Conservation (phyloP, 306 rosid species). For the Gillenia trifoliata region DNA sequence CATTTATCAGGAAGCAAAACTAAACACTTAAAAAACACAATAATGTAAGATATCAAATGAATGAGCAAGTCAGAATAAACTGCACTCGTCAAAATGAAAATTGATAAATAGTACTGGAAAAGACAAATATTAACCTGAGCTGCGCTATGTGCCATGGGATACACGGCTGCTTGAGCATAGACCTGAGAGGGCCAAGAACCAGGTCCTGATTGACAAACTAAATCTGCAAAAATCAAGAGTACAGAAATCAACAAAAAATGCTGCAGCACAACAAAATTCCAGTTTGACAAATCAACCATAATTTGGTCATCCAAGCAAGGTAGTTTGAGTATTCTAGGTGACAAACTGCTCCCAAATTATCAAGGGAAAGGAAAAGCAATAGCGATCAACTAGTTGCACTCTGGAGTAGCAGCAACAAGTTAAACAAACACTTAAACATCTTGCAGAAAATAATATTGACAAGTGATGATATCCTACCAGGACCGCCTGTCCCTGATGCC, state of each 20-base stretch:
- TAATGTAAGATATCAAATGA: background rate
- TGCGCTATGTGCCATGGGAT: constrained; percentile 98
- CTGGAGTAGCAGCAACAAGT: background rate
- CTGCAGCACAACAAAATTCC: background rate
- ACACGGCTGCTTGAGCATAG: constrained; percentile 83
- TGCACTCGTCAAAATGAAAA: background rate
- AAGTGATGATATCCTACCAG: constrained; percentile 49
- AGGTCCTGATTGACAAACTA: constrained; percentile 99
- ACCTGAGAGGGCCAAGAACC: constrained; percentile 83
- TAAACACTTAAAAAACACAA: background rate
- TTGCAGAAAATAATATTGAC: constrained; percentile 7
- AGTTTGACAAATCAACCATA: background rate
- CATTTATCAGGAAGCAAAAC: background rate
- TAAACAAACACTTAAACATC: background rate
- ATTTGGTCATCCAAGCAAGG: background rate
- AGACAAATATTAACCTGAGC: constrained; percentile 64
- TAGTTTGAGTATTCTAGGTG: background rate
- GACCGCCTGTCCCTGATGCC: constrained; percentile 91
- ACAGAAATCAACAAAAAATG: constrained; percentile 17
- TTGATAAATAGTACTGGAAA: background rate
- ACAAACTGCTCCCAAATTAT: background rate
- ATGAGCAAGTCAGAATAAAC: background rate
- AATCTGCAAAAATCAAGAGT: constrained; percentile 47
- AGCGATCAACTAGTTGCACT: background rate
- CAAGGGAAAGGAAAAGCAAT: background rate